Base-by-base conservation (phyloP, 2,329 filamentous ascomycete species). In the Colletotrichum sublineola region DNA sequence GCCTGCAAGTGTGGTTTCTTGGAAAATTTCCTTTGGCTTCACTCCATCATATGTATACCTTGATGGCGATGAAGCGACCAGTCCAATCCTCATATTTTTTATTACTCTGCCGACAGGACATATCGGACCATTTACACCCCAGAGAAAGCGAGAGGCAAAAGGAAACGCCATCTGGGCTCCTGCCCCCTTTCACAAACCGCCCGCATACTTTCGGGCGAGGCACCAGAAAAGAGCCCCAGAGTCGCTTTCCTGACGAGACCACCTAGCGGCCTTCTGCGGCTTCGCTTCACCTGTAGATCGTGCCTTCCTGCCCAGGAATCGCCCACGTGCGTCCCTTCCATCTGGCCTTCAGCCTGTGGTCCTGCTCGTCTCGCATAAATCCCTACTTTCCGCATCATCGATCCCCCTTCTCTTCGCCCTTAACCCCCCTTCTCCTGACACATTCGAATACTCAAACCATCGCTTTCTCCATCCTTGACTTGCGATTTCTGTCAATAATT, bases 401-500 rank as follows among this genome's bases (percentile, higher is more conserved):
- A 38, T 24, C n/a, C 24, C 8, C 60, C 31, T 62, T 33, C 58
- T 46, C 58, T 50, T 50, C 14, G 15, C 33, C 50, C n/a, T 42
- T 44, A 33, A 20, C 24, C 55, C 31, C n/a, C 11, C 2, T 53
- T 62, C 64, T 33, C 20, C 24, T 56, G n/a, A 36, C 31, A 24
- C 20, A 33, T 5, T 63, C 40, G 31, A 38, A 24, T 12, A 20
- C 33, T 38, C 29, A 31, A 33, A n/a, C 48, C 66, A 46, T 33
- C 64, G 15, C 24, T 36, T 33, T 14, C 11, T 29, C 40, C 40
- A n/a, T 40, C 58, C 33, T 29, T 33, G 24, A 36, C 38, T 55
- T 50, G 46, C 66, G 46, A 55, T 31, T 40, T 48, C 40, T 24
- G 48, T 55, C 48, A 68, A 46, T 20, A 57, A 31, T n/a, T 33